A percentile compares a stretch with the other conserved stretches of the same genome.
Conservation (phyloP, 2,329 filamentous ascomycete species). For the Talaromyces piceae region DNA sequence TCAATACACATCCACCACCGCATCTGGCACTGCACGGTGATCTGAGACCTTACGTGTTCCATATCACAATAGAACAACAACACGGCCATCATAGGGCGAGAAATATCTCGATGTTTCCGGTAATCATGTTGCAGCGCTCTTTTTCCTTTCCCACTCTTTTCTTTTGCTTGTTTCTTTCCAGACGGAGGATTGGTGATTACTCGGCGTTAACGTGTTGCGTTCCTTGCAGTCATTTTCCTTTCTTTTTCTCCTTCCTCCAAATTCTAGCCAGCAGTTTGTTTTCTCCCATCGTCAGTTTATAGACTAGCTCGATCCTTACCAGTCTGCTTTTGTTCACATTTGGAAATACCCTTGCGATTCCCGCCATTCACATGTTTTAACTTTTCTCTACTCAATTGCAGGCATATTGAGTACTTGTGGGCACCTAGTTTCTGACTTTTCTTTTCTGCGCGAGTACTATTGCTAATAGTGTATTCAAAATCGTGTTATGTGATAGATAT, state of each 20-base stretch:
- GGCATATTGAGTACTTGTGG: constrained; percentile 8
- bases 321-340: constrained; percentile 1
- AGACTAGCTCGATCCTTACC: constrained; percentile 5
- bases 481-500: background rate
- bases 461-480: too few species aligned
- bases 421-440: too few species aligned
- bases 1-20: constrained; percentile 2
- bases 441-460: too few species aligned
- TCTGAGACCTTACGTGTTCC: background rate
- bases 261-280: background rate
- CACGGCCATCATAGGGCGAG: too few species aligned
- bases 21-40: constrained; percentile 8
- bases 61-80: background rate
- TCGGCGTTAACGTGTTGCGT: constrained; percentile 7
- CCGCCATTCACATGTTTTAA: constrained; percentile 3
- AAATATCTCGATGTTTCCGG: too few species aligned
- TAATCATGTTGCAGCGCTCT: background rate
- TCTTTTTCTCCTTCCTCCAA: too few species aligned
- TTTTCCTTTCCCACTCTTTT: background rate
- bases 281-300: background rate
- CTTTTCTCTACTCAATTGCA: constrained; percentile 5
- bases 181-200: background rate
- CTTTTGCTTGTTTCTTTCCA: background rate
- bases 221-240: background rate
- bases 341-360: constrained; percentile 11